These are phyloP conservation scores for Apiospora saccharicola DNA, from an alignment of 2,329 filamentous ascomycete species.

Conservation along the genomic window DNA sequence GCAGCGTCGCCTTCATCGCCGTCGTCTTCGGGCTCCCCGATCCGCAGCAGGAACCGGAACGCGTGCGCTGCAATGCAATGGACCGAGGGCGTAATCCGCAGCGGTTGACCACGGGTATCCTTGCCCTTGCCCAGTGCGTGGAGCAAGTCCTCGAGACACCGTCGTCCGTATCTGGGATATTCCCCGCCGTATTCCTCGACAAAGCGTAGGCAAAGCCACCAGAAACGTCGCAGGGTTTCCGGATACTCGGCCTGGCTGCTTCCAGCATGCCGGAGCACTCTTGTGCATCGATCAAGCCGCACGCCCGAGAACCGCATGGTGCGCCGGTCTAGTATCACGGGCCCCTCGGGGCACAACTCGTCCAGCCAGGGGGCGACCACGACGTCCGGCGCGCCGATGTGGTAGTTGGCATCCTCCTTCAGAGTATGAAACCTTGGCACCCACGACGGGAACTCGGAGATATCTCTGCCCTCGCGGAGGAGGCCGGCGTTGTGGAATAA, in stretches of 20 bases:
- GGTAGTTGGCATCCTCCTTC: neutral
- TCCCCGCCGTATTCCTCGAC: neutral
- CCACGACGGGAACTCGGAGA: constrained; percentile 22
- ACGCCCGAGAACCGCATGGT: neutral
- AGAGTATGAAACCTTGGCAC: constrained; percentile 12
- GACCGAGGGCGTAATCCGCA: neutral
- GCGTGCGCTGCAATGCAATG: constrained; percentile 15
- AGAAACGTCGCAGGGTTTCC: neutral
- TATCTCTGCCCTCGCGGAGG: neutral
- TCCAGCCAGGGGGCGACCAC: neutral
- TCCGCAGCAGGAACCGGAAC: neutral
- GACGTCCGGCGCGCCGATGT: neutral
- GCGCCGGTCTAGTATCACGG: constrained; percentile 3
- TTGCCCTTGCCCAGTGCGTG: constrained; percentile 6
- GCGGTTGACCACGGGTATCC: neutral
- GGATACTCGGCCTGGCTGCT: neutral
- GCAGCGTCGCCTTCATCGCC: neutral
- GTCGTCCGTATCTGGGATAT: neutral
- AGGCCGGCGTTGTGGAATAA: constrained; percentile 21
- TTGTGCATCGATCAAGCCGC: neutral
- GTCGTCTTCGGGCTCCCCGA: neutral
- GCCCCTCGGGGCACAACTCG: neutral
- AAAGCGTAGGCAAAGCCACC: constrained; percentile 17
- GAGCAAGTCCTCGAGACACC: constrained; percentile 3
- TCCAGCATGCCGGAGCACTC: neutral